A percentile compares a stretch with the other conserved stretches of the same genome.
Conservation (phyloP, 2,329 filamentous ascomycete species). For the Ophiostoma tasmaniense region DNA sequence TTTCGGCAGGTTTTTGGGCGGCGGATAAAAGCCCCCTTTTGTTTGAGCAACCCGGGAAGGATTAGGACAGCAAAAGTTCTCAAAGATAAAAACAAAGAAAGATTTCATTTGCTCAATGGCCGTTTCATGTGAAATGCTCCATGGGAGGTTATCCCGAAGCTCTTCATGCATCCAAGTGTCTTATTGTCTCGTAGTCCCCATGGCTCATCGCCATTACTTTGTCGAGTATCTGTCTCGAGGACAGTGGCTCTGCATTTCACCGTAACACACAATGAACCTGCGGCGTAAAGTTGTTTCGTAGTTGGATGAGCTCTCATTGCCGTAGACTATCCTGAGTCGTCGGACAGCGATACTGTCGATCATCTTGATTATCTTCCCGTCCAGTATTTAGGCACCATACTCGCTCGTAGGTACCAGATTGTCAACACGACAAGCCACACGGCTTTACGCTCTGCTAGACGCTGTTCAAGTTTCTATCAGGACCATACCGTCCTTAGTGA, state of each 20-base stretch:
- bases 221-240: neutral
- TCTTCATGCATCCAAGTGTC: conserved; percentile 18
- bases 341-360: no score
- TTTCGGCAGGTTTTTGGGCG: conserved; percentile 17
- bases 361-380: no score
- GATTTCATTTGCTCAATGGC: conserved; percentile 51
- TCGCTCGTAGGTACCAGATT: neutral
- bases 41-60: conserved; percentile 16
- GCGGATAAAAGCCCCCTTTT: conserved; percentile 14
- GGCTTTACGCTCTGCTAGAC: no score
- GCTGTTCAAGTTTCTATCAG: no score
- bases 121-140: conserved; percentile 70
- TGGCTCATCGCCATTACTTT: no score
- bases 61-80: conserved; percentile 25
- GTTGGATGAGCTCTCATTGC: no score
- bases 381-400: no score
- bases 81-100: conserved; percentile 25
- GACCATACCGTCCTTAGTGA: no score
- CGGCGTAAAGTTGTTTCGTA: neutral
- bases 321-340: no score
- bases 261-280: neutral
- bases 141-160: conserved; percentile 70
- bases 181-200: neutral
- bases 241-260: neutral
- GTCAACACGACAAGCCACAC: no score